phyloP scores from a whole-genome alignment of 2,329 filamentous ascomycete species.

The Cladosporium sp. region DNA sequence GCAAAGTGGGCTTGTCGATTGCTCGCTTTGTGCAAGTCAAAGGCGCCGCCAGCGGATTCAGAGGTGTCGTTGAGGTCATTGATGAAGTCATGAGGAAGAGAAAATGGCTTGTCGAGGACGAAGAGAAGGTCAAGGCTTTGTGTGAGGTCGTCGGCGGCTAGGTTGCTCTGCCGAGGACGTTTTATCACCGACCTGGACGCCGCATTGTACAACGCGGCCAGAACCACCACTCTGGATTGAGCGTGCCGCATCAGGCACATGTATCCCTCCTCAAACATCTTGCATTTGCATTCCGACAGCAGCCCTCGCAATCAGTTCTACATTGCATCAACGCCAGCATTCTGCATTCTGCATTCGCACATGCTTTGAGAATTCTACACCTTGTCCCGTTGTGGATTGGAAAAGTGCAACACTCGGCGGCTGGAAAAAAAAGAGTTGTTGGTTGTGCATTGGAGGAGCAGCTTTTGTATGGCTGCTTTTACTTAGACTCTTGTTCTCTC shows the following conservation, averaged over 20 bases:
- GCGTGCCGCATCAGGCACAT: neutral
- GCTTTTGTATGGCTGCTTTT: neutral
- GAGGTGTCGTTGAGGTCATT: conserved; percentile 77
- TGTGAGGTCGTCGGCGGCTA: conserved; percentile 41
- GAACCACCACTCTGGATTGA: neutral
- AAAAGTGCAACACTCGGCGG: neutral
- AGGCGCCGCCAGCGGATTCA: conserved; percentile 88
- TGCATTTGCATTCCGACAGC: neutral
- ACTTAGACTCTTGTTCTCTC: neutral
- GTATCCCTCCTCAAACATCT: neutral
- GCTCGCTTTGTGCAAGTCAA: conserved; percentile 85
- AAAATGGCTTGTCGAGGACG: conserved; percentile 65
- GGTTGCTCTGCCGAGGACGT: neutral
- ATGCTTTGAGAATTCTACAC: neutral
- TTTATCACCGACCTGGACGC: neutral
- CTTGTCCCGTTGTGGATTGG: neutral
- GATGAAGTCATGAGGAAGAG: conserved; percentile 66
- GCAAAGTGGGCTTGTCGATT: conserved; percentile 73
- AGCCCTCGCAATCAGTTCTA: neutral
- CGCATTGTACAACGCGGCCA: neutral
- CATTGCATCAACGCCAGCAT: neutral
- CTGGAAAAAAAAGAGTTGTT: neutral
- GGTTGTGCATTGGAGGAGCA: neutral
- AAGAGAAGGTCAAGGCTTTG: conserved; percentile 46
- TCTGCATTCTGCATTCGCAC: neutral